Conservation (phyloP, 2,329 filamentous ascomycete species). For the Colletotrichum cereale region DNA sequence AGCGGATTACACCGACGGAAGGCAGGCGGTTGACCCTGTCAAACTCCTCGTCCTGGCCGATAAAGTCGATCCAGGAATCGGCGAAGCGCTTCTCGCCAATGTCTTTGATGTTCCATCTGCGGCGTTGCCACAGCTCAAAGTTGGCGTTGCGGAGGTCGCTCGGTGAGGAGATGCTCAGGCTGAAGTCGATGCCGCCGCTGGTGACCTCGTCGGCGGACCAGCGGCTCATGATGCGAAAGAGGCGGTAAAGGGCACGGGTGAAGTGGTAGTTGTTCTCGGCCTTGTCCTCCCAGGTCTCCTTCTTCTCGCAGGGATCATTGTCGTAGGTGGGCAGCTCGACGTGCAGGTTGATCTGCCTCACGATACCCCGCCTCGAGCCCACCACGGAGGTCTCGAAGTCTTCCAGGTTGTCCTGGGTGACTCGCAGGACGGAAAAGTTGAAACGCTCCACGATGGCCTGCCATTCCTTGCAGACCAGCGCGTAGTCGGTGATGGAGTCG, state of each 20-base stretch:
- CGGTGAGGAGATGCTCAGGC: constrained; percentile 39
- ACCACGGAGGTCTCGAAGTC: constrained; percentile 43
- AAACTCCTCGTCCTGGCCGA: constrained; percentile 40
- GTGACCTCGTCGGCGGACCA: constrained; percentile 41
- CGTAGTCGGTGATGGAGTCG: constrained; percentile 42
- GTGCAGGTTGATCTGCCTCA: constrained; percentile 43
- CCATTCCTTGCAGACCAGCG: constrained; percentile 46
- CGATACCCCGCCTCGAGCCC: constrained; percentile 41
- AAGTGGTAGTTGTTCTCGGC: constrained; percentile 46
- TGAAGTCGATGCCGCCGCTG: constrained; percentile 39
- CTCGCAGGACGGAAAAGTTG: constrained; percentile 43
- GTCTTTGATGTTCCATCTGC: constrained; percentile 41
- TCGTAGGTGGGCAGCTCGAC: constrained; percentile 45
- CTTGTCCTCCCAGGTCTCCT: constrained; percentile 45
- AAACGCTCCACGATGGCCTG: constrained; percentile 44
- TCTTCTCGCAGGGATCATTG: constrained; percentile 39
- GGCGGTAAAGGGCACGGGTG: constrained; percentile 42
- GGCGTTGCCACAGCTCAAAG: constrained; percentile 42
- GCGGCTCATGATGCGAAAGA: constrained; percentile 43
- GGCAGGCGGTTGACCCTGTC: constrained; percentile 34
- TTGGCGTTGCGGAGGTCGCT: constrained; percentile 43
- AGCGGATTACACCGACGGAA: constrained; percentile 42
- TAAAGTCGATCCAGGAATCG: constrained; percentile 40
- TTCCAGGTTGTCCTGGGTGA: constrained; percentile 40
- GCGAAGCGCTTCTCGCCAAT: constrained; percentile 43